Base-by-base conservation (phyloP, 2,329 filamentous ascomycete genomes). In the Zopfia rhizophila region DNA sequence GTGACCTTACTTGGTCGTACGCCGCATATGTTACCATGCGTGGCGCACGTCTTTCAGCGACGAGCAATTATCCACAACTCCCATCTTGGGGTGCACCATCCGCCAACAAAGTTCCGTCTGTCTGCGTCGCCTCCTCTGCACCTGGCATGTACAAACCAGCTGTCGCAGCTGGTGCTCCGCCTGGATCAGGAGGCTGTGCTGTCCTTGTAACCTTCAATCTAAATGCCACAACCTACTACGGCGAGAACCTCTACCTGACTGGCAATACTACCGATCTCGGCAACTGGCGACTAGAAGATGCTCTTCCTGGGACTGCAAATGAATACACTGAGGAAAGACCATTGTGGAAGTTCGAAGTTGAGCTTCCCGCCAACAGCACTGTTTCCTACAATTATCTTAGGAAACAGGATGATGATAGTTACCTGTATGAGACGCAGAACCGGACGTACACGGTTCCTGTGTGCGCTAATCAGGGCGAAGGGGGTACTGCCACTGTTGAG, bases 1-100 rank as follows among this genome's bases (percentile, higher is more conserved):
- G 75, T 16, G 84, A 90, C 54, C 72, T 89, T 27, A 89, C 86
- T 2, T 89, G 86, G 86, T 88, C 85, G 1, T 89, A 89, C 54
- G 85, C 85, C 1, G 78, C 86, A 0, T 85, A 89, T 67, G 71
- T 90, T 40, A 86, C 85, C 0, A 81, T 82, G 13, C 73, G 76
- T 16, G 78, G 78, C 29, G 80, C 85, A 25, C 80, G 85, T 33
- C 79, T 38, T 78, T 83, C 37, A 78, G 85, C 44, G 1, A 46
- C 38, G 1, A 25, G 27, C 6, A 24, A 52, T 13, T 45, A 47
- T 33, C 60, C 80, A 12, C 70, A 85, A 12, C 84, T 85, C 1
- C 73, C 77, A 1, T 79, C 82, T 4, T 88, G 85, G 85, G 76
- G 76, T 3, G 77, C 55, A 3, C 23, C 70, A 32, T 60, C 72